Conservation (phyloP, 495 filamentous ascomycete species). For the Polyplosphaeria fusca region DNA sequence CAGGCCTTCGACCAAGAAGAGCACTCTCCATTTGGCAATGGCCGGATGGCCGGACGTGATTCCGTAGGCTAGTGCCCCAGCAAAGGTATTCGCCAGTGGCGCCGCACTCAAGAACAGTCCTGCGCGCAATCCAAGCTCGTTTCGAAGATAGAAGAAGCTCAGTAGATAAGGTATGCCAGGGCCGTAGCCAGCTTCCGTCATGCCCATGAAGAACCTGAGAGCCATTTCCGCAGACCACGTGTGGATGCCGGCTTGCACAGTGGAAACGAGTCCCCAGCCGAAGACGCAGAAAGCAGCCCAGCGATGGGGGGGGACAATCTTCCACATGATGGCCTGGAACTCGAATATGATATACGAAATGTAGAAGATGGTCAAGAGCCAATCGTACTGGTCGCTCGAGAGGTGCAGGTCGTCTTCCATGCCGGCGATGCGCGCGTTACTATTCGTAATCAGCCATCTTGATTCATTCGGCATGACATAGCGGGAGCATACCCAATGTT, state of each 20-base stretch:
- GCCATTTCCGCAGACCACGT: constrained; percentile 26
- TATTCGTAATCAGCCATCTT: not conserved
- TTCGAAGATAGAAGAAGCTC: constrained; percentile 78
- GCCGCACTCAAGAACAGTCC: constrained; percentile 76
- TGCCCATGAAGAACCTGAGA: constrained; percentile 29
- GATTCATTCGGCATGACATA: not conserved
- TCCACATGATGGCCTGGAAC: constrained; percentile 64
- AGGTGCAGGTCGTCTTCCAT: constrained; percentile 61
- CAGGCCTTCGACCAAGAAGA: constrained; percentile 81
- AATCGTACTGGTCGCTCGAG: constrained; percentile 54
- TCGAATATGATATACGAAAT: constrained; percentile 74
- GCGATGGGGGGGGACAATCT: constrained; percentile 51
- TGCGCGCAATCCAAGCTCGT: constrained; percentile 71
- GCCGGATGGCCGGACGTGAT: constrained; percentile 68
- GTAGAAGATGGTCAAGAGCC: constrained; percentile 65
- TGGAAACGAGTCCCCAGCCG: constrained; percentile 59
- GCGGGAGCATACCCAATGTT: constrained; percentile 45
- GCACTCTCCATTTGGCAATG: constrained; percentile 71
- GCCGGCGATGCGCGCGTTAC: constrained; percentile 64
- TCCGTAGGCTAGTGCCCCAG: constrained; percentile 76
- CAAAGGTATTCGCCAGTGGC: constrained; percentile 78
- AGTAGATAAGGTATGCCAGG: constrained; percentile 67
- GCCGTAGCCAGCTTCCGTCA: constrained; percentile 39
- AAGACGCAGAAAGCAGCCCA: constrained; percentile 40
- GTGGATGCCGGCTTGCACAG: constrained; percentile 58